Base-by-base conservation (phyloP, 1,284 basidiomycete genomes). In the Naganishia cerealis region DNA sequence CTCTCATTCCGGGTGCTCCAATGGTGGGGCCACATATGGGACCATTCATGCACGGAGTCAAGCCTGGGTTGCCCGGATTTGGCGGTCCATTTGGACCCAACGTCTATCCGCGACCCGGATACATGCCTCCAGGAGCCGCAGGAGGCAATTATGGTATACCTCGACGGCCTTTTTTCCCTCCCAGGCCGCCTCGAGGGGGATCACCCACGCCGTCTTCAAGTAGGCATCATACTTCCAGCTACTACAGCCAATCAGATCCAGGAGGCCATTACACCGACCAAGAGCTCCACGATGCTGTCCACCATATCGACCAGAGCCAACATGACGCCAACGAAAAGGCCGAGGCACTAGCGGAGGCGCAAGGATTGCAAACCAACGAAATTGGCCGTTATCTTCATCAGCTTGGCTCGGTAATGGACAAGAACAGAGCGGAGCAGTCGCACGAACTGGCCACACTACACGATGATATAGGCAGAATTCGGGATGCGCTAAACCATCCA, bases 301-400 rank as follows among this genome's bases (percentile, higher is more conserved):
- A 69, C 26, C 67, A 69, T 29, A 46, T 69, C 24, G 56, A 69
- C 26, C 42, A 69, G 38, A 39, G 10, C 10, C 67, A 69, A n/a
- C 67, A 69, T 33, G 59, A 69, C 16, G 61, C 57, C 9, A 65
- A 55, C 38, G 61, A 65, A 33, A 59, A 53, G 21, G 63, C 62
- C 0, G 54, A 78, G 67, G 70, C 73, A 16, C 57, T 79, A 13
- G 76, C 76, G n/a, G 72, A 73, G 56, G 77, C 77, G 54, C 77
- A 78, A 72, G 78, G 77, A 57, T 71, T 76, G 39, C 77, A 80
- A 59, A 73, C 76, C 26, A 79, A 79, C 65, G 77, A 78, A 63
- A 80, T 81, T 71, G 76, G 76, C 8, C 73, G 78, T 38, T 81
- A 78, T 68, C 71, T 81, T 13, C 75, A 80, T 54, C 75, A 76